Evolutionary conservation across 2,329 filamentous ascomycete species (phyloP).

Genomic region (Pleomassaria siparia): DNA sequence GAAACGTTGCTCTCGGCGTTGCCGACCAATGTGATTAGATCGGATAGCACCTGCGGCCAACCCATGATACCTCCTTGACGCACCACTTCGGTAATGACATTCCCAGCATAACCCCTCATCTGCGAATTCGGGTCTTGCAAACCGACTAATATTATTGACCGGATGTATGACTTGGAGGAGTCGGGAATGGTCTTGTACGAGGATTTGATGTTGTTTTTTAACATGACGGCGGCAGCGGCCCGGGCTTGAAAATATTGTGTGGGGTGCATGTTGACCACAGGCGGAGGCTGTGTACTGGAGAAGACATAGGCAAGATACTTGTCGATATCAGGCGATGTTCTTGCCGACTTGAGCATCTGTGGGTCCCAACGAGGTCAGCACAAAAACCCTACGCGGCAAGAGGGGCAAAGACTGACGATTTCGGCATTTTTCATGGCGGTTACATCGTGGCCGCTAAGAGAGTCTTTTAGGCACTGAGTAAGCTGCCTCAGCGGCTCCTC

Average conservation of each 20-base stretch:
- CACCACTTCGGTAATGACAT: constrained; percentile 90
- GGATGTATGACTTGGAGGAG: constrained; percentile 73
- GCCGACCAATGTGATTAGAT: constrained; percentile 75
- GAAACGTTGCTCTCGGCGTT: constrained; percentile 70
- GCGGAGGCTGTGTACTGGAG: constrained; percentile 66
- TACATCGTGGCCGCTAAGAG: constrained; percentile 80
- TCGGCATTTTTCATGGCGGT: constrained; percentile 86
- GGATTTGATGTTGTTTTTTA: constrained; percentile 88
- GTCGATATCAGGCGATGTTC: constrained; percentile 86
- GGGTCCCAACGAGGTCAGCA: constrained; percentile 26
- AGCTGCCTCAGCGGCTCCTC: constrained; percentile 87
- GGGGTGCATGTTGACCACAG: constrained; percentile 60
- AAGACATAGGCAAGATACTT: constrained; percentile 96
- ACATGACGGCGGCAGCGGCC: constrained; percentile 85
- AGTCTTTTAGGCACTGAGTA: constrained; percentile 85
- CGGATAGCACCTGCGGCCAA: constrained; percentile 88
- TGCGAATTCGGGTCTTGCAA: constrained; percentile 80
- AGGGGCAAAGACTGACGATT: constrained; percentile 60
- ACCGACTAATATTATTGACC: constrained; percentile 73
- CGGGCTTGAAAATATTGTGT: constrained; percentile 74
- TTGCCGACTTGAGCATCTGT: constrained; percentile 92
- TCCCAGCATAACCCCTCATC: constrained; percentile 87
- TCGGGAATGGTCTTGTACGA: constrained; percentile 76
- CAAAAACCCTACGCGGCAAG: constrained; percentile 6
- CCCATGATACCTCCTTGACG: constrained; percentile 79